Evolutionary conservation across 2,329 filamentous ascomycete genomes (phyloP).

Genomic region (Neoarthrinium moseri): DNA sequence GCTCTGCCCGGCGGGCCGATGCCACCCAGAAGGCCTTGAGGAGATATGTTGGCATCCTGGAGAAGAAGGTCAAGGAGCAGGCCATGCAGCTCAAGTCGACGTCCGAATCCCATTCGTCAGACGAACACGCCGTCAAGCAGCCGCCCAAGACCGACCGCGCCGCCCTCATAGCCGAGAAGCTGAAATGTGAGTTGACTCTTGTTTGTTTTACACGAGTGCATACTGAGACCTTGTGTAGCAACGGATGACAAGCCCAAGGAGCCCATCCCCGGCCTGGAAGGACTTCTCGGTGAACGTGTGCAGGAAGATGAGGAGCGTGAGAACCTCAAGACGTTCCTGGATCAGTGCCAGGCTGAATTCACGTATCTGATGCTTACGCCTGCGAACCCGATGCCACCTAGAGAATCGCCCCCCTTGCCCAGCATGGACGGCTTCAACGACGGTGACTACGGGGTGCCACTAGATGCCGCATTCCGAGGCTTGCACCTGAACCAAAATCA

Average conservation of each 20-base stretch:
- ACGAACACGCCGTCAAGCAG: slow-evolving; percentile 45
- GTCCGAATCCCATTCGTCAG: slow-evolving; percentile 36
- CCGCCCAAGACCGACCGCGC: slow-evolving; percentile 40
- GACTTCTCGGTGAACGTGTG: slow-evolving; percentile 24
- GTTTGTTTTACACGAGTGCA: neutral
- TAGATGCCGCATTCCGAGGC: slow-evolving; percentile 32
- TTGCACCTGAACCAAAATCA: slow-evolving; percentile 46
- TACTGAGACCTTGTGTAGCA: slow-evolving; percentile 30
- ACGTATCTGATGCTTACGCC: slow-evolving; percentile 68
- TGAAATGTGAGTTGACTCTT: slow-evolving; percentile 45
- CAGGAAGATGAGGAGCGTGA: slow-evolving; percentile 41
- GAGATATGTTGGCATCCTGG: slow-evolving; percentile 86
- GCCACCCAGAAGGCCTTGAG: slow-evolving; percentile 85
- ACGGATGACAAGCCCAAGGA: slow-evolving; percentile 39
- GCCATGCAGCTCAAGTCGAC: slow-evolving; percentile 66
- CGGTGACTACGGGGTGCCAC: slow-evolving; percentile 47
- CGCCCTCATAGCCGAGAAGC: slow-evolving; percentile 54
- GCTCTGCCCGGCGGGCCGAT: slow-evolving; percentile 82
- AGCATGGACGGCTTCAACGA: slow-evolving; percentile 60
- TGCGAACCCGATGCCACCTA: slow-evolving; percentile 63
- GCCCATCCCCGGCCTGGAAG: slow-evolving; percentile 41
- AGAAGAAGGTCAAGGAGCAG: slow-evolving; percentile 84
- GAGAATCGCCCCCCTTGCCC: slow-evolving; percentile 59
- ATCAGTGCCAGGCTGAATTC: slow-evolving; percentile 65
- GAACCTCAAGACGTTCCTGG: slow-evolving; percentile 59